phyloP scores from a whole-genome alignment of 352 stramenopile genomes.

The Globisporangium orthogonon region DNA sequence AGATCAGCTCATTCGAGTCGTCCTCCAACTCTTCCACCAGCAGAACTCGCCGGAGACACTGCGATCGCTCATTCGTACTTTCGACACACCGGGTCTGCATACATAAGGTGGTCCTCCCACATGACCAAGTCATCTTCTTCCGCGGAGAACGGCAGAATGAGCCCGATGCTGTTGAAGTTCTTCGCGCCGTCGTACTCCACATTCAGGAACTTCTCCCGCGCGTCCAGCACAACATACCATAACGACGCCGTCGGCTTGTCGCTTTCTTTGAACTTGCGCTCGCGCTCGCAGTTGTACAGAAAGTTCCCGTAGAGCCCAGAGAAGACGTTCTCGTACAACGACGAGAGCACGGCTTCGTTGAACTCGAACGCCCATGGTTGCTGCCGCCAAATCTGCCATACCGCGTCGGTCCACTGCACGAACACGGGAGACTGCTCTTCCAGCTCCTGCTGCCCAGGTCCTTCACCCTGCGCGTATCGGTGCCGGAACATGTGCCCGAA shows the following conservation, averaged over 20 bases:
- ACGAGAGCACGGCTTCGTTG: slow-evolving; percentile 88
- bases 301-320: slow-evolving; percentile 97
- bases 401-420: slow-evolving; percentile 97
- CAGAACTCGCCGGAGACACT: neutral
- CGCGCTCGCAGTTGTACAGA: slow-evolving; percentile 94
- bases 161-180: slow-evolving; percentile 83
- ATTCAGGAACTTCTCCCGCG: slow-evolving; percentile 71
- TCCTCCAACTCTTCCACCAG: neutral
- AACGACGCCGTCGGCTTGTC: slow-evolving; percentile 58
- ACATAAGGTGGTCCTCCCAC: slow-evolving; percentile 76
- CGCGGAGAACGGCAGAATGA: slow-evolving; percentile 71
- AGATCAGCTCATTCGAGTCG: no score
- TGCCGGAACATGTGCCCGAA: slow-evolving; percentile 99
- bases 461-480: slow-evolving; percentile 94
- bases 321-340: slow-evolving; percentile 95
- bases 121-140: slow-evolving; percentile 81
- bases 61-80: slow-evolving; percentile 68
- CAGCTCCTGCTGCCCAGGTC: slow-evolving; percentile 89
- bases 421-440: slow-evolving; percentile 98
- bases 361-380: slow-evolving; percentile 98
- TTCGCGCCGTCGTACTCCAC: slow-evolving; percentile 76
- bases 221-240: slow-evolving; percentile 59
- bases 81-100: slow-evolving; percentile 78
- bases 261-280: slow-evolving; percentile 60
- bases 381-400: slow-evolving; percentile 97